phyloP scores from a whole-genome alignment of 371 early-diverging fungal species.

The Mucor circinelloides region DNA sequence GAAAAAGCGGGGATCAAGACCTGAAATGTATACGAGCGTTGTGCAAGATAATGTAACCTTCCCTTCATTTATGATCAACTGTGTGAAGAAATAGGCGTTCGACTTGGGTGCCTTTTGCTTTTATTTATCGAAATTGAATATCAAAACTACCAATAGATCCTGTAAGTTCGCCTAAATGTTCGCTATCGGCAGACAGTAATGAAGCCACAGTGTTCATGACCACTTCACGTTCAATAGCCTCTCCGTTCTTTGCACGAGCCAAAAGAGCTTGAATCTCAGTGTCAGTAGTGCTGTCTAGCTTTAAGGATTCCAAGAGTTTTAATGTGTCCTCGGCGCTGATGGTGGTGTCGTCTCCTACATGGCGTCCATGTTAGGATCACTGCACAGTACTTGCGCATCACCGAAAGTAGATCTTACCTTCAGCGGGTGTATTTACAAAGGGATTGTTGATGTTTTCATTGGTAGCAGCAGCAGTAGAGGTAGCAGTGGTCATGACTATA shows the following conservation, averaged over 20 bases:
- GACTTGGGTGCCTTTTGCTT: background rate
- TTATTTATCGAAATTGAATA: slow-evolving; percentile 17
- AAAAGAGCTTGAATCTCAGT: slow-evolving; percentile 11
- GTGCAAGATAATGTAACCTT: background rate
- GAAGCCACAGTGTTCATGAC: slow-evolving; percentile 12
- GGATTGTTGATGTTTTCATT: slow-evolving; percentile 7
- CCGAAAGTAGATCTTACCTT: background rate
- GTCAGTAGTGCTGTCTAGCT: slow-evolving; percentile 9
- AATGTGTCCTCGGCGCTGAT: slow-evolving; percentile 21
- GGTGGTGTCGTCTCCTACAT: slow-evolving; percentile 1
- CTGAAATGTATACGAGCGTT: background rate
- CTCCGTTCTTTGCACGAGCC: slow-evolving; percentile 22
- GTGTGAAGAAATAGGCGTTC: background rate
- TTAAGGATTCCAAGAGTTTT: slow-evolving; percentile 18
- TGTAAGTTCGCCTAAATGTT: slow-evolving; percentile 21
- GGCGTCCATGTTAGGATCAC: background rate
- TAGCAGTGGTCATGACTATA: slow-evolving; percentile 3
- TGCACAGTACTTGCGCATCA: background rate
- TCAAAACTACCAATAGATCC: slow-evolving; percentile 25
- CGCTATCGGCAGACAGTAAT: slow-evolving; percentile 11
- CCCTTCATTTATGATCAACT: background rate
- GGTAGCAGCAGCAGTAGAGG: background rate
- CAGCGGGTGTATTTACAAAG: slow-evolving; percentile 7
- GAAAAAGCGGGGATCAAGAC: background rate
- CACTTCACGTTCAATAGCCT: slow-evolving; percentile 24